phyloP scores from a whole-genome alignment of 768 basidiomycete genomes.

The Mycena filopes region DNA sequence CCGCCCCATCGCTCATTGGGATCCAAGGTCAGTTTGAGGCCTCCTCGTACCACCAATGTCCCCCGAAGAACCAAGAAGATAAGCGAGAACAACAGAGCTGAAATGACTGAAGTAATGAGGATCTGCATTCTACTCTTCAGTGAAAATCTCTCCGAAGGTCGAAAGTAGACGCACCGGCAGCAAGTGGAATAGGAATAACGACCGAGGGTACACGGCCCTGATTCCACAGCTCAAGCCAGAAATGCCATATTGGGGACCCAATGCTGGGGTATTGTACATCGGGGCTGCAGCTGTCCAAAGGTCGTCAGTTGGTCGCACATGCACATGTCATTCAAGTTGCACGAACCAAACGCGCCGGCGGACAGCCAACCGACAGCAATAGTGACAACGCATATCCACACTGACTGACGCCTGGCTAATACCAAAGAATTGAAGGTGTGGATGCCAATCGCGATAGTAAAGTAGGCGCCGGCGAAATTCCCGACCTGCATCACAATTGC shows the following conservation, averaged over 20 bases:
- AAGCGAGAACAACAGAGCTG: conserved; percentile 66
- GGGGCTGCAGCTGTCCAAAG: conserved; percentile 47
- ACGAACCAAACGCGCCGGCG: conserved; percentile 61
- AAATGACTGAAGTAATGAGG: conserved; percentile 64
- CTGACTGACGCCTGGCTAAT: conserved; percentile 62
- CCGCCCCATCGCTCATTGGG: conserved; percentile 57
- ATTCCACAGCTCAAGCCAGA: conserved; percentile 65
- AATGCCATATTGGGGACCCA: conserved; percentile 61
- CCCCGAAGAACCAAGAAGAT: conserved; percentile 72
- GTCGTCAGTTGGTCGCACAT: background rate
- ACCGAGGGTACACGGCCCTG: conserved; percentile 49
- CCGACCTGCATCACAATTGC: conserved; percentile 71
- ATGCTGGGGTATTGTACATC: conserved; percentile 35
- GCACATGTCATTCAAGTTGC: background rate
- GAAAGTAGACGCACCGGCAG: conserved; percentile 58
- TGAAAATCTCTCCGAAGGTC: background rate
- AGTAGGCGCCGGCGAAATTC: conserved; percentile 70
- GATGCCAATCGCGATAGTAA: conserved; percentile 70
- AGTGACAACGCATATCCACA: conserved; percentile 54
- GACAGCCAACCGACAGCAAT: conserved; percentile 66
- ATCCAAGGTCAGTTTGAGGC: conserved; percentile 61
- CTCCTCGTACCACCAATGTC: conserved; percentile 60
- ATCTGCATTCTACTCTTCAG: conserved; percentile 51
- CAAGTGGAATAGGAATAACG: conserved; percentile 64
- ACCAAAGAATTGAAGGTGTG: conserved; percentile 78